A percentile compares a stretch with the other conserved stretches of the same genome.
Evolutionary conservation across 495 filamentous ascomycete species (phyloP).

Genomic region (Neurospora sp.): DNA sequence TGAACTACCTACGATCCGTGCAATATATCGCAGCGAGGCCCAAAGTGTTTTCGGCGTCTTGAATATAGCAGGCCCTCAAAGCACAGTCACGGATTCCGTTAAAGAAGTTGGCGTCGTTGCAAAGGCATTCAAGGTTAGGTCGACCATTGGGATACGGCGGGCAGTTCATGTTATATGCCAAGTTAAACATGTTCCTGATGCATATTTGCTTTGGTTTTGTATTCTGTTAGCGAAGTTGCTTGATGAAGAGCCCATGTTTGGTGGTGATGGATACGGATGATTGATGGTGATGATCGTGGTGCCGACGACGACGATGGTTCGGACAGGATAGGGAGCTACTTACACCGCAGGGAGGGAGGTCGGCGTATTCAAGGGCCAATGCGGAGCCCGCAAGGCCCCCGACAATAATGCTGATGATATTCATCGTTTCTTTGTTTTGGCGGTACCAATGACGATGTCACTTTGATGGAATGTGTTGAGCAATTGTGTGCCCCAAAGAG

Average conservation of each 20-base stretch:
- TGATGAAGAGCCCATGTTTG: neutral
- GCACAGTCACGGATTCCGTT: constrained; percentile 13
- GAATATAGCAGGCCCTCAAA: neutral
- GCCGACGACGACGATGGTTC: neutral
- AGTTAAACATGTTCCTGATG: constrained; percentile 12
- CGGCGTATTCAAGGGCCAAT: neutral
- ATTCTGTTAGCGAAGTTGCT: neutral
- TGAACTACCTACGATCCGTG: neutral
- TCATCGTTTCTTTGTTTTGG: neutral
- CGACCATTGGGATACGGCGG: neutral
- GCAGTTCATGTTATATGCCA: constrained; percentile 6
- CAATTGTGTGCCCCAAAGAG: neutral
- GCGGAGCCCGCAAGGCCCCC: neutral
- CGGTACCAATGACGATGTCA: neutral
- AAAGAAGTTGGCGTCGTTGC: constrained; percentile 7
- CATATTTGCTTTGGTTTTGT: constrained; percentile 4
- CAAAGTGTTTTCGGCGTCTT: neutral
- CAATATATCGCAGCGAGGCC: neutral
- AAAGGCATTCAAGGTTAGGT: constrained; percentile 8
- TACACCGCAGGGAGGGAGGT: constrained; percentile 7
- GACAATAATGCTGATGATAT: neutral
- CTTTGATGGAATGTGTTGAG: neutral
- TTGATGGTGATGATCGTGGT: neutral
- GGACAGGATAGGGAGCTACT: neutral
- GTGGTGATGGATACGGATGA: neutral